Percentiles rank a stretch among this genome's conserved stretches.
These are phyloP conservation scores for Suhomyces sp. DNA, from an alignment of 805 yeast species.

Conservation along the genomic window DNA sequence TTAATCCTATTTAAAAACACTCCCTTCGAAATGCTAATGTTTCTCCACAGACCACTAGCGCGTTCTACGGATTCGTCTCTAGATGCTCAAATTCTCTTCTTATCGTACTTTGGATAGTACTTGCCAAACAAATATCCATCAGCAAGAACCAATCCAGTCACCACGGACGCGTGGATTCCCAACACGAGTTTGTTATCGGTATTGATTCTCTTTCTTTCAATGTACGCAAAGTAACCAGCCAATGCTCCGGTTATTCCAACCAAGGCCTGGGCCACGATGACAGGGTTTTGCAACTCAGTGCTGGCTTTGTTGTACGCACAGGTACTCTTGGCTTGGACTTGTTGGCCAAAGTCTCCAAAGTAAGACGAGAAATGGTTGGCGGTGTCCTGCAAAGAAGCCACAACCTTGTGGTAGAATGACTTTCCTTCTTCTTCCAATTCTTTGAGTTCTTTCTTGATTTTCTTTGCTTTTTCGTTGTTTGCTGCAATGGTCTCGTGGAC, in stretches of 20 bases:
- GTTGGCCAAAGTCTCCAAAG: conserved; percentile 14
- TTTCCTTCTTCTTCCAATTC: conserved; percentile 23
- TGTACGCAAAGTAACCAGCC: conserved; percentile 49
- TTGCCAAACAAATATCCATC: conserved; percentile 55
- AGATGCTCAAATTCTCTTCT: conserved; percentile 24
- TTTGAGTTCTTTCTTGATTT: conserved; percentile 9
- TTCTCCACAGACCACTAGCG: no score
- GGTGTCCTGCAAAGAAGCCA: conserved; percentile 16
- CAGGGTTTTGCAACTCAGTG: conserved; percentile 60
- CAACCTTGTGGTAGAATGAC: conserved; percentile 18
- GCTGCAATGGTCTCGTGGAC: conserved; percentile 20
- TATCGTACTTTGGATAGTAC: conserved; percentile 56
- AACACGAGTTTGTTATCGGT: conserved; percentile 45
- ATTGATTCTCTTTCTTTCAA: conserved; percentile 50
- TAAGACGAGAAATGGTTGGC: conserved; percentile 11
- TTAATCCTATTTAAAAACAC: not conserved
- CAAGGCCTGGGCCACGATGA: conserved; percentile 53
- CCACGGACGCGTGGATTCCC: conserved; percentile 50
- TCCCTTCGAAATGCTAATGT: no score
- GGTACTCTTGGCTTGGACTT: conserved; percentile 13
- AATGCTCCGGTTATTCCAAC: conserved; percentile 48
- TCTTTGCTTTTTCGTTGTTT: conserved; percentile 14
- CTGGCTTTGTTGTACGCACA: conserved; percentile 17
- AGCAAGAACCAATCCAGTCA: conserved; percentile 52
- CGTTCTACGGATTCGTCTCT: no score